Conservation (phyloP, 2,329 filamentous ascomycete species). For the Neocatenulostroma microsporum region DNA sequence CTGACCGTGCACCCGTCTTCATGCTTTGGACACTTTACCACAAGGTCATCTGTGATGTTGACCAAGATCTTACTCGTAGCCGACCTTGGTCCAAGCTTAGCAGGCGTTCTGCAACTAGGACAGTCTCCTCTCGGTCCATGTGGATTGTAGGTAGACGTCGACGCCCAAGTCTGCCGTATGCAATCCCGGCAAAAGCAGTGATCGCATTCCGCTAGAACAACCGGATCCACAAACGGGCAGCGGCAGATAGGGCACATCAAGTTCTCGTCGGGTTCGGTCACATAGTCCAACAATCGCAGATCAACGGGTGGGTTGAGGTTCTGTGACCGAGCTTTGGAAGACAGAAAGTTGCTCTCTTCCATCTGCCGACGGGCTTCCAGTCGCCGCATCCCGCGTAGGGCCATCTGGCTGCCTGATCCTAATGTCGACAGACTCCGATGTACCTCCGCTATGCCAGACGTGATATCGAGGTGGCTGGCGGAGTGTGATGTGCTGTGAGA, state of each 20-base stretch:
- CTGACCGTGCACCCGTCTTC: slow-evolving; percentile 47
- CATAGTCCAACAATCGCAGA: slow-evolving; percentile 51
- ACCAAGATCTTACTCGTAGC: slow-evolving; percentile 46
- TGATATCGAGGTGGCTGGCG: neutral
- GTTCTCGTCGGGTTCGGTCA: slow-evolving; percentile 50
- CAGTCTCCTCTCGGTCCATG: slow-evolving; percentile 36
- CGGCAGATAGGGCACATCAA: slow-evolving; percentile 59
- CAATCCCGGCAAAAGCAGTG: slow-evolving; percentile 58
- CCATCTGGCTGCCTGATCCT: slow-evolving; percentile 1
- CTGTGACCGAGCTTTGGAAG: slow-evolving; percentile 19
- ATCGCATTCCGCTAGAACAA: slow-evolving; percentile 51
- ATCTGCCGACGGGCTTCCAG: slow-evolving; percentile 25
- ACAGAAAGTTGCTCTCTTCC: slow-evolving; percentile 25
- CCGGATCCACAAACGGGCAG: slow-evolving; percentile 52
- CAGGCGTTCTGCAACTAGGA: slow-evolving; percentile 48
- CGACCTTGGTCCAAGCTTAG: slow-evolving; percentile 31
- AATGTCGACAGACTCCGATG: slow-evolving; percentile 8
- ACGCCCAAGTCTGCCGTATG: slow-evolving; percentile 44
- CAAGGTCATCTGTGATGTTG: slow-evolving; percentile 55
- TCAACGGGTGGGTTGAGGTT: slow-evolving; percentile 39
- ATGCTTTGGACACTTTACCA: slow-evolving; percentile 52
- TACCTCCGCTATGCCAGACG: slow-evolving; percentile 1
- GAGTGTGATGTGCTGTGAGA: slow-evolving; percentile 4
- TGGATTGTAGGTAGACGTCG: slow-evolving; percentile 29
- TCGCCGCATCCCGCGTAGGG: slow-evolving; percentile 22